Evolutionary conservation across 2,329 filamentous ascomycete species (phyloP), one percentile per base, ranked within the genome.

Genomic region (Claviceps sp.): DNA sequence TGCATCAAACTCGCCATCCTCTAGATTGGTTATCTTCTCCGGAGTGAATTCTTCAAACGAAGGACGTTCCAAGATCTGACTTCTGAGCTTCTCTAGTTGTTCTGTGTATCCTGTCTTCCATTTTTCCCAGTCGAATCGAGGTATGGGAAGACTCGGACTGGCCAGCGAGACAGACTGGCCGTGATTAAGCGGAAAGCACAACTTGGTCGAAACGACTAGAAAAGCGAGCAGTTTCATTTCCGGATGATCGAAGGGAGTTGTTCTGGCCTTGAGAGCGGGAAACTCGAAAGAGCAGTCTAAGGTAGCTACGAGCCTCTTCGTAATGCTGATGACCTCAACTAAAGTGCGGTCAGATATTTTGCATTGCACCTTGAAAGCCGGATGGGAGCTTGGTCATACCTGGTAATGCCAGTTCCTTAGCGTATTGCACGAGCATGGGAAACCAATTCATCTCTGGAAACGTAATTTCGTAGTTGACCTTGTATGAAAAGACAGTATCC

Each of bases 371-470:
- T 5, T 17, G 34, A 39, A 39, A 39, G 20, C 34, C n/a, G 14
- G 17, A 43, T 8, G 13, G 9, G 34, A 29, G 17, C n/a, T 23
- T 2, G 23, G 17, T 64, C 77, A 55, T 71, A 88, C 85, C 69
- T 50, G 93, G 91, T 44, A 97, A 70, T 3, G 82, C 80, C 16
- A 97, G 74, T 42, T 83, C 76, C 60, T 78, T 81, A 34, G 89
- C 73, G 60, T 85, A 85, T 40, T 82, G 76, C 54, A 86, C 80
- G 4, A 91, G 67, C 9, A 91, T 66, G 3, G 86, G 70, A 1
- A 82, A 75, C 34, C 77, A 69, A 58, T 94, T 95, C 14, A 96
- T 65, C 1, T 82, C 70, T 1, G 91, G 89, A 54, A 93, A 82
- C 0, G 68, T 59, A 63, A 96, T 76, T 14, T 77, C 79, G 60